Conservation (phyloP, 208 protist species). For the Leptomonas seymouri region DNA sequence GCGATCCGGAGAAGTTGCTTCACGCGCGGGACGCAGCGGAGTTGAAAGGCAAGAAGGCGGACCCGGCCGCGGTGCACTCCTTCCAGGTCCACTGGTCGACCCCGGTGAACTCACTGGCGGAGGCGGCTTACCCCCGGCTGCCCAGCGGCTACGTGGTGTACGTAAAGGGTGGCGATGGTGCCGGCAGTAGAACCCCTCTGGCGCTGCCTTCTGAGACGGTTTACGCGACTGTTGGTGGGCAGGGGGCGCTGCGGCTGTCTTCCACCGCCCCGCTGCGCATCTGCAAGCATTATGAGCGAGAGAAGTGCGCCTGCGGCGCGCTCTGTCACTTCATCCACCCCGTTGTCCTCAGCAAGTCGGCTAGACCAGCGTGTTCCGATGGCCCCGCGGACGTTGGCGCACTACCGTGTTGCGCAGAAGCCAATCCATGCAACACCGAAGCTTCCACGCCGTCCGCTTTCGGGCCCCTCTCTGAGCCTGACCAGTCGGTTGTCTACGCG, state of each 20-base stretch:
- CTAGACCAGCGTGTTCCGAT: background rate
- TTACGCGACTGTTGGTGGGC: slow-evolving; percentile 55
- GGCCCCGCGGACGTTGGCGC: too few relatives aligned
- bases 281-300: slow-evolving; percentile 72
- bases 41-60: slow-evolving; percentile 15
- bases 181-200: slow-evolving; percentile 17
- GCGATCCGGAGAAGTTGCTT: slow-evolving; percentile 41
- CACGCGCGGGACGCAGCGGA: slow-evolving; percentile 28
- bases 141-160: slow-evolving; percentile 42
- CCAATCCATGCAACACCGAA: background rate
- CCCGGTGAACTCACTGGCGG: slow-evolving; percentile 32
- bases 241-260: slow-evolving; percentile 39
- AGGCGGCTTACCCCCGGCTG: slow-evolving; percentile 48
- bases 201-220: slow-evolving; percentile 46
- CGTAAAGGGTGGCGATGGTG: slow-evolving; percentile 39
- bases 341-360: slow-evolving; percentile 35
- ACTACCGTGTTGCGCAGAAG: too few relatives aligned
- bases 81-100: slow-evolving; percentile 63
- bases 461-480: background rate
- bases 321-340: slow-evolving; percentile 74
- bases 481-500: too few relatives aligned
- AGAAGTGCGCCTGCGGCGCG: slow-evolving; percentile 60
- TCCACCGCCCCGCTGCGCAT: slow-evolving; percentile 47
- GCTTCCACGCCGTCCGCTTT: background rate
- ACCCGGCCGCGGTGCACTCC: slow-evolving; percentile 22